phyloP scores from a whole-genome alignment of 352 stramenopile genomes.

The Phytophthora colocasiae region DNA sequence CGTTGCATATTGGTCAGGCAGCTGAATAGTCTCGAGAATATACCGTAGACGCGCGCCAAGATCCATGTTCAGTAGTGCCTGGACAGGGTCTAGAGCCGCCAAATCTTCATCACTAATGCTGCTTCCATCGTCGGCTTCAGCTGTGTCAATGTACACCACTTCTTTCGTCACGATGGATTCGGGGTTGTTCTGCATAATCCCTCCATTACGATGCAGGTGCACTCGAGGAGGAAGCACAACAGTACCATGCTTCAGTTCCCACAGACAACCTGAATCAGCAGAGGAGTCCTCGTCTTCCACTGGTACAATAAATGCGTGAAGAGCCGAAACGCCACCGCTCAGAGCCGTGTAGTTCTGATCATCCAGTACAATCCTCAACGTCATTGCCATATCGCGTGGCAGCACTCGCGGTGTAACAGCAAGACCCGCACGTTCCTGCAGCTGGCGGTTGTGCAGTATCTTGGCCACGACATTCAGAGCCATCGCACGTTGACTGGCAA shows the following conservation, averaged over 20 bases:
- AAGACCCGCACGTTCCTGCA: constrained; percentile 22
- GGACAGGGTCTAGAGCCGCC: constrained; percentile 57
- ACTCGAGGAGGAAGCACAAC: constrained; percentile 40
- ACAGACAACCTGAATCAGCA: constrained; percentile 5
- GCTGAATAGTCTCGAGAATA: constrained; percentile 55
- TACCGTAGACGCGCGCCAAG: constrained; percentile 56
- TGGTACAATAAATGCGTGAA: constrained; percentile 67
- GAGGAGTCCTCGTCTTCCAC: constrained; percentile 7
- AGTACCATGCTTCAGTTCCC: constrained; percentile 40
- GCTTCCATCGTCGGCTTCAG: constrained; percentile 43
- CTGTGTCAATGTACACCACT: constrained; percentile 64
- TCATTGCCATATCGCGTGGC: constrained; percentile 54
- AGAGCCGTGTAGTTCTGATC: constrained; percentile 75
- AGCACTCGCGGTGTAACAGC: constrained; percentile 40
- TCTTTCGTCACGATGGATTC: constrained; percentile 22
- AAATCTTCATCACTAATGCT: constrained; percentile 61
- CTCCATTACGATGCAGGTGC: constrained; percentile 52
- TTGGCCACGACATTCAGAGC: constrained; percentile 70
- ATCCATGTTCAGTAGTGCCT: constrained; percentile 69
- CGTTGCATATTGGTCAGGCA: constrained; percentile 45
- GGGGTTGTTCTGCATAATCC: constrained; percentile 1
- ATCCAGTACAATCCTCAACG: constrained; percentile 62
- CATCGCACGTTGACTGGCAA: constrained; percentile 76
- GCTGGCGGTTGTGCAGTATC: constrained; percentile 56
- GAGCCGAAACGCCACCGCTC: constrained; percentile 46